Evolutionary conservation across 192 early-diverging fungal genomes (phyloP), one percentile per base, ranked within the genome.

Genomic region (Allomyces javanicus): DNA sequence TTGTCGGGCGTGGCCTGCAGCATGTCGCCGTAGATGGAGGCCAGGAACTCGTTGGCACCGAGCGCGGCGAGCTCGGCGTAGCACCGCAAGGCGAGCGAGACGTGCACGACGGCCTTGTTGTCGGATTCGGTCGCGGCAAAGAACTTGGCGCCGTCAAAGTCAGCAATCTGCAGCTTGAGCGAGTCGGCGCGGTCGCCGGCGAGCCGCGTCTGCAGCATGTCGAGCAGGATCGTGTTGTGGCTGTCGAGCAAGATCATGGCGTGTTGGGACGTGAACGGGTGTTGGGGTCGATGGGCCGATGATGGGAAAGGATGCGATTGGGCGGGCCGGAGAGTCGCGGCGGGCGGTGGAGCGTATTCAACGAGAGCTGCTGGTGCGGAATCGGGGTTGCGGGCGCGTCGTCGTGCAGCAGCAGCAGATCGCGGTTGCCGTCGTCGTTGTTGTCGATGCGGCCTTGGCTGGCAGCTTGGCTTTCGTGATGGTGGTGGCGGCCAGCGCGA

Each of bases 131-230:
- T 92, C 27, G 86, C 77, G 67, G 97, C 68, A 66, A 80, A 82
- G 79, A 95, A 99, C 17, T 82, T 76, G 24, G 97, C 94, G 63
- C 94, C 93, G 80, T 99, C 96, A 79, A 99, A 97, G 75, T 99
- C 96, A 33, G 92, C 92, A 63, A 95, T 79, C 44, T 79, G 88
- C 70, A 93, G 82, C 70, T 87, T 82, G 17, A 91, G 71, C 10
- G 78, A 69, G 62, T 88, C 88, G 10, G 76, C 76, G 72, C 89
- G 87, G 62, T 83, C 83, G 68, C 81, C 83, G 63, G 74, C 77
- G 61, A 84, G 73, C 62, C 81, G 76, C 62, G 72, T 66, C 64
- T 68, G 71, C 64, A 84, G 73, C 17, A 74, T 76, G 67, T 84
- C 78, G 66, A 81, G 73, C 24, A 84, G 75, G 63, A 84, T 82